Percentiles rank a stretch among this genome's conserved stretches.
Evolutionary conservation across 1,284 basidiomycete species (phyloP).

Genomic region (Sphagnurus paluster): DNA sequence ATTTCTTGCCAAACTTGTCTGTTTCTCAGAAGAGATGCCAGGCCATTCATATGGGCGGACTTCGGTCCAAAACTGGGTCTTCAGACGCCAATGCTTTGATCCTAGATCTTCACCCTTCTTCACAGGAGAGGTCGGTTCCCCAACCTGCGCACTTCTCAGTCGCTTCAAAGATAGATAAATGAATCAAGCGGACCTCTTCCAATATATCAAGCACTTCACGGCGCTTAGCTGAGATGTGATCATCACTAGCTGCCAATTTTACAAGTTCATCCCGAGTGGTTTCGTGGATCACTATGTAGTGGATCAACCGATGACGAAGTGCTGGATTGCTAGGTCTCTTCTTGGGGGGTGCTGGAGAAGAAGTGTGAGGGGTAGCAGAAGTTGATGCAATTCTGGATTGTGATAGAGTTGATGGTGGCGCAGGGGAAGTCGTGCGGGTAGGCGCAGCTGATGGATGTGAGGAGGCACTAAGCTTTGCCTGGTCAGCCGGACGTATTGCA

Average conservation of each 20-base stretch:
- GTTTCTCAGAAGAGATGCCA: conserved; percentile 45
- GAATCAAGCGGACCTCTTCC: conserved; percentile 39
- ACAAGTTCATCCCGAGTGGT: conserved; percentile 47
- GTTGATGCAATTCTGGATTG: too few relatives aligned
- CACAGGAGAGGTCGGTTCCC: conserved; percentile 39
- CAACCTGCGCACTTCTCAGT: conserved; percentile 40
- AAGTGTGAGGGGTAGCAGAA: background rate
- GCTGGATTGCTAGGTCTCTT: conserved; percentile 20
- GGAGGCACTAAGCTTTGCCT: conserved; percentile 22
- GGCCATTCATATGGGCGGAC: conserved; percentile 67
- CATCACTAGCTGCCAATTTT: conserved; percentile 39
- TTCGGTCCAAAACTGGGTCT: conserved; percentile 56
- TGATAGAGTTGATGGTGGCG: too few relatives aligned
- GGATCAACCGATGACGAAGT: conserved; percentile 51
- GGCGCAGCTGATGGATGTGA: conserved; percentile 18
- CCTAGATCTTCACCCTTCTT: conserved; percentile 36
- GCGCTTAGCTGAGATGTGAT: conserved; percentile 31
- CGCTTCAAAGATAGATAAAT: background rate
- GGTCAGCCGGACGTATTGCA: conserved; percentile 31
- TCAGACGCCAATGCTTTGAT: conserved; percentile 51
- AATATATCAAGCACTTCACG: conserved; percentile 46
- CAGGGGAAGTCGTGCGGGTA: conserved; percentile 25
- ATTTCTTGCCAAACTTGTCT: conserved; percentile 44
- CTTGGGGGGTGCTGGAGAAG: conserved; percentile 22
- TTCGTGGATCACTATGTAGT: conserved; percentile 50